Evolutionary conservation across 805 yeast species (phyloP).

Genomic region (Yarrowia hollandica): DNA sequence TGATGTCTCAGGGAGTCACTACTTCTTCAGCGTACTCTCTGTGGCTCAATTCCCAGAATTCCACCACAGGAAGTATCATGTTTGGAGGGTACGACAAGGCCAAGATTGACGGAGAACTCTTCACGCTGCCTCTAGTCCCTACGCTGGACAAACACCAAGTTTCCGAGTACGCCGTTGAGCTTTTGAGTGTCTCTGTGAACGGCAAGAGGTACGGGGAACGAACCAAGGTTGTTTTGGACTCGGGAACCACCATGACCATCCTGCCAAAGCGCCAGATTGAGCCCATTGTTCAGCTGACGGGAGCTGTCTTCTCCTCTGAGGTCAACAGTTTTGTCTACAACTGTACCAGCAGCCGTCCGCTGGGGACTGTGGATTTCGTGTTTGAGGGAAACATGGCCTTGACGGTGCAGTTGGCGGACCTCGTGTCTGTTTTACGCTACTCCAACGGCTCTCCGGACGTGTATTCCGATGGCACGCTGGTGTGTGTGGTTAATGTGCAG

Average conservation of each 20-base stretch:
- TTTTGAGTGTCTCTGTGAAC: constrained; percentile 23
- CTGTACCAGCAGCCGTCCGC: neutral
- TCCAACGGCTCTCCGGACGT: neutral
- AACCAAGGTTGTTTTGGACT: constrained; percentile 45
- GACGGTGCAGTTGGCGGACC: constrained; percentile 78
- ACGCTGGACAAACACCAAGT: constrained; percentile 35
- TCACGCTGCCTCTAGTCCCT: constrained; percentile 43
- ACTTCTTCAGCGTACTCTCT: constrained; percentile 47
- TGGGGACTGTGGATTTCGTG: constrained; percentile 63
- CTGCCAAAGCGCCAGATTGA: constrained; percentile 43
- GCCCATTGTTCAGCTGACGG: constrained; percentile 38
- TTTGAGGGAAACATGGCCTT: constrained; percentile 84
- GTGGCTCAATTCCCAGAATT: constrained; percentile 41
- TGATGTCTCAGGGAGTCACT: constrained; percentile 45
- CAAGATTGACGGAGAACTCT: constrained; percentile 30
- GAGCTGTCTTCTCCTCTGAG: constrained; percentile 60
- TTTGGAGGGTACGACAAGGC: constrained; percentile 36
- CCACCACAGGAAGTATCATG: constrained; percentile 34
- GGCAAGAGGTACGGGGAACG: neutral
- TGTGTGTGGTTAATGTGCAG: constrained; percentile 2
- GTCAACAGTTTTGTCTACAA: constrained; percentile 45
- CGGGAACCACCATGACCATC: constrained; percentile 54
- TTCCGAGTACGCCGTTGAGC: neutral
- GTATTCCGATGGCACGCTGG: neutral
- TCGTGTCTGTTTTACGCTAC: constrained; percentile 34